phyloP scores from a whole-genome alignment of 306 rosid genomes.

The Dryas octopetala region DNA sequence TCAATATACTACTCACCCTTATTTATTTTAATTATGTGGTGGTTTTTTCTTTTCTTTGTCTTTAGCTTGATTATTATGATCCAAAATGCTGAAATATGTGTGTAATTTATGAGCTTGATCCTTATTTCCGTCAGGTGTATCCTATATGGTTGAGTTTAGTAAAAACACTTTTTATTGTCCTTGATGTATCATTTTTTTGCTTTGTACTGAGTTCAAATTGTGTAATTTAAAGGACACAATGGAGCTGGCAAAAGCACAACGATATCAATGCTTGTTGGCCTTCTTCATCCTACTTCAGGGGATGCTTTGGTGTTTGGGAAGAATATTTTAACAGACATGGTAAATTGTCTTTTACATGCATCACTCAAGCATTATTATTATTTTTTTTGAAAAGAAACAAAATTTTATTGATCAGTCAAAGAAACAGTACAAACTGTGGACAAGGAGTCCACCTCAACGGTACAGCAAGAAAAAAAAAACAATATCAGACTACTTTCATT shows the following conservation, averaged over 20 bases:
- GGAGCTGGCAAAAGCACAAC: slow-evolving; percentile 99
- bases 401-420: not conserved
- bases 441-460: too few species aligned
- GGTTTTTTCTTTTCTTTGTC: not conserved
- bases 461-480: too few species aligned
- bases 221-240: slow-evolving; percentile 71
- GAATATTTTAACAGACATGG: slow-evolving; percentile 74
- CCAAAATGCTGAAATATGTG: not conserved
- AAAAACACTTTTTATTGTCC: not conserved
- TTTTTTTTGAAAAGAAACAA: not conserved
- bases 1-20: not conserved
- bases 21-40: not conserved
- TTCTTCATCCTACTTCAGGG: slow-evolving; percentile 86
- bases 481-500: too few species aligned
- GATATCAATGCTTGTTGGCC: slow-evolving; percentile 97
- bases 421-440: too few species aligned
- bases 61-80: not conserved
- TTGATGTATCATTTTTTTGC: slow-evolving; percentile 1
- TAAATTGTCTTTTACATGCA: slow-evolving; percentile 26
- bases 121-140: too few species aligned
- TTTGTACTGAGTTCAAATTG: slow-evolving; percentile 15
- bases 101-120: not conserved
- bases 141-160: too few species aligned
- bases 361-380: not conserved
- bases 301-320: slow-evolving; percentile 93